Base-by-base conservation (phyloP, 441 rosid species). In the Aleurites moluccanus region DNA sequence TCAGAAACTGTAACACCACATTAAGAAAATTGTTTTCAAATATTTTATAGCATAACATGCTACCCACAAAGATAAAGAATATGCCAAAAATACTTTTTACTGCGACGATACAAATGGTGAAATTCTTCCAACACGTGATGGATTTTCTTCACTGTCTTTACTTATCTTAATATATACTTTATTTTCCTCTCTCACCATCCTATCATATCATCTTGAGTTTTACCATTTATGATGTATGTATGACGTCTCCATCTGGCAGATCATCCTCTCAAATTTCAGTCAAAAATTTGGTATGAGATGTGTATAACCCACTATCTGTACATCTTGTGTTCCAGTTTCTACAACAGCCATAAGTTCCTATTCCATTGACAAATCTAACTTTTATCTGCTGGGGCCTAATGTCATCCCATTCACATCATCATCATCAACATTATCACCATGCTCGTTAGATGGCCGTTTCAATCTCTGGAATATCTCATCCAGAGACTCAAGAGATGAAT, bases 401-500 rank as follows among this genome's bases (percentile, higher is more conserved):
- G 79, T 60, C 68, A 60, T 23, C 23, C 13, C 60, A 55, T n/a
- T 23, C 55, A n/a, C 74, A 14, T 84, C 79, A 6, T 89, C 94
- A 75, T 87, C 87, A 10, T 87, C 85, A 11, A 62, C 83, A 61
- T 81, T 77, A 77, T 27, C 67, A 13, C 80, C 77, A 10, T 50
- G 88, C 47, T 85, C 91, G 35, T 68, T 42, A 18, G 94, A 84
- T 20, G 92, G 93, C 18, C 86, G 88, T 85, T 89, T 93, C 86
- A 96, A 69, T 80, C 92, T 92, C 82, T 92, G 98, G 80, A 93
- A 93, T 83, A 93, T 96, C 77, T 90, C 96, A 49, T 93, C 98
- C 0, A 92, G 87, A 33, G 93, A 90, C 67, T 93, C 97, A 0
- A 85, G 83, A 30, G 88, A 85, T 49, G 92, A 83, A 27, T 42